Evolutionary conservation across 73 alveolate species (phyloP).

Genomic region (Paramecium tetraurelia): DNA sequence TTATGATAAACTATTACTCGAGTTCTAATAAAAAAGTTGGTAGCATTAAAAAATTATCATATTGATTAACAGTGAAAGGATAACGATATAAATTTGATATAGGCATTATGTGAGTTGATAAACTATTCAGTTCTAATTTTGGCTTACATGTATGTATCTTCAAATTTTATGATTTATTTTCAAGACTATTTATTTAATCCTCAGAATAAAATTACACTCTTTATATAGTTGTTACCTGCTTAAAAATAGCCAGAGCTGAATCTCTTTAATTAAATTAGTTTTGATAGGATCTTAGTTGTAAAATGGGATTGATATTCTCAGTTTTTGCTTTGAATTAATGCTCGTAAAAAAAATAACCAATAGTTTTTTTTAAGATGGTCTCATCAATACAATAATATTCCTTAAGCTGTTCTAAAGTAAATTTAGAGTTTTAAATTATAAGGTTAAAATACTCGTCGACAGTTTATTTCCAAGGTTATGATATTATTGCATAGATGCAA

Average conservation of each 20-base stretch:
- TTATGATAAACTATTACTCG: neutral
- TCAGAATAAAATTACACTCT: neutral
- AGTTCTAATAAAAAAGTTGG: neutral
- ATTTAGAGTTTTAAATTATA: neutral
- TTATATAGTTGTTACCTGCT: neutral
- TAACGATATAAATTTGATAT: neutral
- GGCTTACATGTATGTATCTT: neutral
- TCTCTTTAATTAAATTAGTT: neutral
- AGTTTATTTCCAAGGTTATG: neutral
- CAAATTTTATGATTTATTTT: neutral
- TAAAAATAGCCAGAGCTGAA: neutral
- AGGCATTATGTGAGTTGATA: neutral
- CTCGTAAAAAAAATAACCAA: neutral
- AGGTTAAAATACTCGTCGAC: neutral
- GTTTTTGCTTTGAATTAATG: neutral
- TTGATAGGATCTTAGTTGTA: neutral
- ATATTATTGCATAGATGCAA: neutral
- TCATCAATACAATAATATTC: slow-evolving; percentile 14
- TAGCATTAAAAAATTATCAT: neutral
- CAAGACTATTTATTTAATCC: neutral
- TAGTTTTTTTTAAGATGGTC: neutral
- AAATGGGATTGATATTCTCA: neutral
- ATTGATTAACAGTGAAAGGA: neutral
- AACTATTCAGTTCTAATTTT: neutral
- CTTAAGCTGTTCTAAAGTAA: neutral